Evolutionary conservation across 2,329 filamentous ascomycete species (phyloP), one percentile per base, ranked within the genome.

Genomic region (Neophaeococcomyces aloes): DNA sequence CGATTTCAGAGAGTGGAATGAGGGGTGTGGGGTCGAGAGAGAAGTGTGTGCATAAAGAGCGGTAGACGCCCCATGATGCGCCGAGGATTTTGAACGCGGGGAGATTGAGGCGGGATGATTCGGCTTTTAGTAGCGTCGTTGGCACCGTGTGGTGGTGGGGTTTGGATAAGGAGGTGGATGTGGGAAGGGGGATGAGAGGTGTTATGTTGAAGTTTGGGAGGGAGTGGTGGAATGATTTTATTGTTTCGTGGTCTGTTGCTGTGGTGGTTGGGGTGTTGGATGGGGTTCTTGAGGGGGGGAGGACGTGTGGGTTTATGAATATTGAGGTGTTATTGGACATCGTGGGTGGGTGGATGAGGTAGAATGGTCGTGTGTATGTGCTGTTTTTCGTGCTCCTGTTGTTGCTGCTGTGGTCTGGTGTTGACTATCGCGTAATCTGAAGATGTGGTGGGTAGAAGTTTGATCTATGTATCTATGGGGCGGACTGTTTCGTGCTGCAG

Each of bases 81-180:
- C 84, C 85, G 0, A 88, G 71, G 34, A 88, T 83, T 61, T 91
- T 91, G 68, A 88, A 89, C 0, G 83, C 74, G 0, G 81, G 81
- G 1, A 88, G 67, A 0, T 79, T 78, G 29, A 86, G 75, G 4
- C 83, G 73, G 42, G 63, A 67, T 21, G 74, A 78, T 59, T 89
- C 83, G 53, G 87, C 76, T 56, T 89, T 89, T 50, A 87, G 56
- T 29, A 79, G 69, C 3, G 4, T 69, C 63, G 1, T 63, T 61
- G 8, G 85, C 62, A 0, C 73, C 73, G 0, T 86, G 59, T 11
- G 78, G 68, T 2, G 63, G 52, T 0, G n/a, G n/a, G n/a, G 82
- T 79, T 1, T 86, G 50, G 0, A 61, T 53, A 0, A 69, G 64
- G 0, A 86, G 65, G 0, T 64, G 51, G 7, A 72, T n/a, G n/a